These are phyloP conservation scores for Tricladium varicosporioides DNA, from an alignment of 2,329 filamentous ascomycete species.

Conservation along the genomic window DNA sequence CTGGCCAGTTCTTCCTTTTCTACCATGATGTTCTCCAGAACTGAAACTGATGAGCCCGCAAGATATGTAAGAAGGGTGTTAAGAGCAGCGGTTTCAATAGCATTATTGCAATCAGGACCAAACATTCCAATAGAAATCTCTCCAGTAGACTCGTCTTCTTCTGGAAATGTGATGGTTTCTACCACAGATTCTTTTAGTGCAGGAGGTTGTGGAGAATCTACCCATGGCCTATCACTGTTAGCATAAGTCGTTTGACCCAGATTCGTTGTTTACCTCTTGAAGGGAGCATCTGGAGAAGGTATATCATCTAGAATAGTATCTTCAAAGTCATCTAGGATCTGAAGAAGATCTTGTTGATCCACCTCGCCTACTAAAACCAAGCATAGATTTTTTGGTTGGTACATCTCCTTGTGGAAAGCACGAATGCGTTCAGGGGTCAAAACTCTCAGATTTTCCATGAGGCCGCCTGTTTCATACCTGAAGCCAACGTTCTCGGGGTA, in stretches of 20 bases:
- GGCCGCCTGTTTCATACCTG: slow-evolving; percentile 95
- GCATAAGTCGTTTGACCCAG: background rate
- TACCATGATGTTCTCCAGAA: slow-evolving; percentile 88
- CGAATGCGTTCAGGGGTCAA: slow-evolving; percentile 87
- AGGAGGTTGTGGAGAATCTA: slow-evolving; percentile 79
- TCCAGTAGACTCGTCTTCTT: slow-evolving; percentile 92
- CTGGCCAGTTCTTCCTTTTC: slow-evolving; percentile 92
- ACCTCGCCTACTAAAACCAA: slow-evolving; percentile 90
- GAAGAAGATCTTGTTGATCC: slow-evolving; percentile 74
- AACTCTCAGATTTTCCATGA: slow-evolving; percentile 87
- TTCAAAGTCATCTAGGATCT: slow-evolving; percentile 85
- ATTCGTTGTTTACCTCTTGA: slow-evolving; percentile 51
- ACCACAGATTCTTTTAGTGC: slow-evolving; percentile 69
- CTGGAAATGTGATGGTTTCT: slow-evolving; percentile 84
- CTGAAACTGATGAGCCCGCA: slow-evolving; percentile 86
- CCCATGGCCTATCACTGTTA: slow-evolving; percentile 65
- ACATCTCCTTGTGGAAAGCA: slow-evolving; percentile 95
- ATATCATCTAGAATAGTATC: slow-evolving; percentile 80
- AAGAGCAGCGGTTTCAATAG: slow-evolving; percentile 66
- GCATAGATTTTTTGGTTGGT: slow-evolving; percentile 93
- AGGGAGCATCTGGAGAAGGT: slow-evolving; percentile 70
- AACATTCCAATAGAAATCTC: slow-evolving; percentile 86
- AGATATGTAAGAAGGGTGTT: slow-evolving; percentile 83
- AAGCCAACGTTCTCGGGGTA: slow-evolving; percentile 92
- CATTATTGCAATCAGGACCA: slow-evolving; percentile 76